Evolutionary conservation across 176 grass and related monocot genomes (phyloP), one percentile per base, ranked within the genome.

Genomic region (Thinopyrum elongatum): DNA sequence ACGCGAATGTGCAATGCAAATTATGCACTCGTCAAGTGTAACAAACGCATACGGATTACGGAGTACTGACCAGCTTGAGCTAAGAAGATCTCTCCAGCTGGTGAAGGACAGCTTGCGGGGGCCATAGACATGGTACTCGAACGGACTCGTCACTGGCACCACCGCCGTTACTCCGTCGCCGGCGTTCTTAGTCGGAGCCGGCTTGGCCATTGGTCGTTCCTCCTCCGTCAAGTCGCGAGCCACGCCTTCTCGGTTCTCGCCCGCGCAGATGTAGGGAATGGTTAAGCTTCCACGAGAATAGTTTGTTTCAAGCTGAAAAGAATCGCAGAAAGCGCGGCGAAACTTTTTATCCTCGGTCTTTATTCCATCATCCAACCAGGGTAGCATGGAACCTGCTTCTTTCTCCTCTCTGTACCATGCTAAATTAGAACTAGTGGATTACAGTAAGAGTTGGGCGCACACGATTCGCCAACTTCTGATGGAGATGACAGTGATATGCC

Each of bases 71-170:
- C 90, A 97, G 85, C 92, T 94, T 23, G 94, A 97, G 51, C 90
- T 90, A 42, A 94, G 85, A 80, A 97, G 90, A 76, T 92, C 92
- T 70, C 80, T 87, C 92, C 94, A 94, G 83, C 79, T 94, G 12
- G 90, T 81, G 44, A 83, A 60, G 74, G 94, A 67, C 79, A 97
- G 83, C 17, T 90, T 92, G 27, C 90, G 94, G 21, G 94, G 92
- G 15, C 92, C 94, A 29, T 80, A 92, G 36, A 87, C 90, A 57
- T 89, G 88, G 87, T 87, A 97, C 46, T 94, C 94, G 60, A 82
- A 90, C 69, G 76, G 90, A 47, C 74, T 86, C 1, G 79, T 30
- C 46, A 84, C 27, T 4, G 67, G 5, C 14, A 29, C 25, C 39
- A 81, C 15, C 71, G 34, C 17, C 26, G 57, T 7, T 22, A 19